phyloP scores from a whole-genome alignment of 495 filamentous ascomycete genomes.

The Penicillium odoratum region DNA sequence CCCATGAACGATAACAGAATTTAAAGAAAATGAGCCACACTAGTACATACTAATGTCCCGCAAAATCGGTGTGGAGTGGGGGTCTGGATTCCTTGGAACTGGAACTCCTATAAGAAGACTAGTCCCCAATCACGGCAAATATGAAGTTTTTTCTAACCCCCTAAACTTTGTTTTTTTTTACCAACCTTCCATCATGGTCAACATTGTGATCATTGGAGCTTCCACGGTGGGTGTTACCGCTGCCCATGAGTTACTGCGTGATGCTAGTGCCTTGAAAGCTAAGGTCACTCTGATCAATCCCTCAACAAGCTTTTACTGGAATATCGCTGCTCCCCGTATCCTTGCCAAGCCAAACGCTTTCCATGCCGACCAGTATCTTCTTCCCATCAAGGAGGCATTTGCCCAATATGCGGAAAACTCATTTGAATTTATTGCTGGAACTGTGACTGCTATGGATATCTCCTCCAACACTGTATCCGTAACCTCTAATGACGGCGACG shows the following conservation, averaged over 20 bases:
- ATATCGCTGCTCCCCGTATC: conserved; percentile 50
- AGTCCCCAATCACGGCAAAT: neutral
- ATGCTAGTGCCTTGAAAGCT: conserved; percentile 36
- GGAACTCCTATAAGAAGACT: neutral
- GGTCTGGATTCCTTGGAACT: neutral
- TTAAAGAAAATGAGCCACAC: too few relatives aligned
- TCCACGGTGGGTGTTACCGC: conserved; percentile 57
- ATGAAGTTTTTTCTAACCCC: neutral
- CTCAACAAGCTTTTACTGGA: conserved; percentile 52
- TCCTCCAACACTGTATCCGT: conserved; percentile 44
- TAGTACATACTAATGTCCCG: too few relatives aligned
- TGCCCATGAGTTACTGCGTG: conserved; percentile 59
- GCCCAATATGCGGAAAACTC: conserved; percentile 41
- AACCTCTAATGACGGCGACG: conserved; percentile 22
- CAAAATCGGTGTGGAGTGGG: neutral
- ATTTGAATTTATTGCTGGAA: conserved; percentile 60
- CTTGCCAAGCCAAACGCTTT: conserved; percentile 44
- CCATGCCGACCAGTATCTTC: conserved; percentile 41
- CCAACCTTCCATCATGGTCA: conserved; percentile 20
- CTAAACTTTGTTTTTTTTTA: neutral
- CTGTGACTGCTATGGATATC: conserved; percentile 50
- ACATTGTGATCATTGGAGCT: conserved; percentile 65
- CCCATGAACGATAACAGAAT: neutral
- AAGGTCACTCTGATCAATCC: conserved; percentile 59
- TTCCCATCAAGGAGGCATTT: conserved; percentile 53